Evolutionary conservation across 495 filamentous ascomycete species (phyloP).

Genomic region (Podospora pseudopauciseta): DNA sequence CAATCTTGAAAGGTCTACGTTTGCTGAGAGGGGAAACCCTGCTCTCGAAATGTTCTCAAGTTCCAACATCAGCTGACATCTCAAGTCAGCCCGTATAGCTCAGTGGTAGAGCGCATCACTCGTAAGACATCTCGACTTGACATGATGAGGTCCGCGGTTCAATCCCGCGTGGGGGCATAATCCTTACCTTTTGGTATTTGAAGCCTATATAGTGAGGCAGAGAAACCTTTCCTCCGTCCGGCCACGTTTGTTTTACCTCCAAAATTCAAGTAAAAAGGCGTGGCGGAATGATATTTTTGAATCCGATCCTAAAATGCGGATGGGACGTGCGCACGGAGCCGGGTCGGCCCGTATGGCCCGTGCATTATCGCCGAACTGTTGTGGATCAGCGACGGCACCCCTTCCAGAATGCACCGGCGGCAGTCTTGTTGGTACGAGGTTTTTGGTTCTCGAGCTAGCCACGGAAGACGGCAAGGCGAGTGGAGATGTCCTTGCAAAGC

Average conservation of each 20-base stretch:
- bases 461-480: too few species aligned
- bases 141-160: not conserved
- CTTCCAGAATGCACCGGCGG: too few species aligned
- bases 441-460: too few species aligned
- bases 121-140: not conserved
- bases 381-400: too few species aligned
- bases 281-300: not conserved
- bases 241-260: not conserved
- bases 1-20: too few species aligned
- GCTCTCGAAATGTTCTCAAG: too few species aligned
- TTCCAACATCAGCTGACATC: not conserved
- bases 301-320: too few species aligned
- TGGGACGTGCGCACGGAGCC: too few species aligned
- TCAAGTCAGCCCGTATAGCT: constrained; percentile 1
- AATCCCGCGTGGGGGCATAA: constrained; percentile 4
- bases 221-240: not conserved
- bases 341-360: too few species aligned
- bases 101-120: constrained; percentile 7
- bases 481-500: not conserved
- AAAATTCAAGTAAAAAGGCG: not conserved
- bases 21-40: too few species aligned
- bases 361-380: too few species aligned
- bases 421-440: too few species aligned
- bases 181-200: not conserved
- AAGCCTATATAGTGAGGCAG: not conserved